Base-by-base conservation (phyloP, 352 stramenopile species). In the Phytopythium boreale region DNA sequence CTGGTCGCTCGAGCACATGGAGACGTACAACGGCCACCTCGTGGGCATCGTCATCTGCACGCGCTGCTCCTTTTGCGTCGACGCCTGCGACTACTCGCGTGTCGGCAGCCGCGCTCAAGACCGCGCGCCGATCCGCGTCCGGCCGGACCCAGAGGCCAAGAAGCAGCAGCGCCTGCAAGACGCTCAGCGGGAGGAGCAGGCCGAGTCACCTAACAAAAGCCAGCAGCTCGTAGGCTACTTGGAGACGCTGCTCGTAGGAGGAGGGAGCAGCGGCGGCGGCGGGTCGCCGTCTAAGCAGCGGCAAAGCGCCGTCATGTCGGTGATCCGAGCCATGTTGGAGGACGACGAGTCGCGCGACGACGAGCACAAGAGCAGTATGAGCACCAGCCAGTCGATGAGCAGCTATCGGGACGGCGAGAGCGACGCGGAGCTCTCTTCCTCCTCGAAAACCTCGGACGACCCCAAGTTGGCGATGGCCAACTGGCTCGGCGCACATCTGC, bases 1-100 rank as follows among this genome's bases (percentile, higher is more conserved):
- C n/a, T n/a, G n/a, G n/a, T n/a, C n/a, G n/a, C n/a, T n/a, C n/a
- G n/a, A n/a, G n/a, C n/a, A n/a, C n/a, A n/a, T n/a, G n/a, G n/a
- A n/a, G n/a, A n/a, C n/a, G n/a, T n/a, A n/a, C n/a, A n/a, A n/a
- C n/a, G n/a, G n/a, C n/a, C n/a, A n/a, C n/a, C n/a, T n/a, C n/a
- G n/a, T n/a, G n/a, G n/a, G n/a, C n/a, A n/a, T n/a, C n/a, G n/a
- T n/a, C n/a, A n/a, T n/a, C n/a, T n/a, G n/a, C n/a, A n/a, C n/a
- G n/a, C n/a, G n/a, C n/a, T n/a, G n/a, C n/a, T n/a, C n/a, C n/a
- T n/a, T 72, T 1, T 78, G 71, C 17, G 77, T 90, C 5, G 68
- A 88, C 56, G 62, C 59, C 2, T 79, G 77, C 59, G 77, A 88
- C 46, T 90, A 82, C 46, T 51, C 70, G 0, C 56, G 66, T n/a